Evolutionary conservation across 169 alveolate genomes (phyloP), one percentile per base, ranked within the genome.

Genomic region (Amoebophrya sp.): DNA sequence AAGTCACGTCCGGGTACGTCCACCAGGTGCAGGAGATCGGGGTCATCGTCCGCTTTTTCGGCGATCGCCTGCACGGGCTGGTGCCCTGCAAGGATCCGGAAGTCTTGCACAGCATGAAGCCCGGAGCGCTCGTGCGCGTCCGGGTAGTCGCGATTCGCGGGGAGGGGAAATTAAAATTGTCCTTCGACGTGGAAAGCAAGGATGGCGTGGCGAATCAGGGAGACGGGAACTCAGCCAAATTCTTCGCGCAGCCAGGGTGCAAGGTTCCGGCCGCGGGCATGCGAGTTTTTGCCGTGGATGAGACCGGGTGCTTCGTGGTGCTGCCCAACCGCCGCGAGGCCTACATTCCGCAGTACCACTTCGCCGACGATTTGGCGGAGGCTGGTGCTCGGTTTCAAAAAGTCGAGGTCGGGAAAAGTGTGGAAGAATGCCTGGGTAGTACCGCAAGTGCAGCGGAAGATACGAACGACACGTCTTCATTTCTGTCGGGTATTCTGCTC

Each of bases 291-390:
- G 83, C 38, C 10, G 83, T 66, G 35, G 83, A 66, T 3, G 83
- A 18, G 39, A 25, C 29, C 35, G 83, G 83, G 35, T 66, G 83
- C 83, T 66, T 66, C 35, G 83, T 66, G 83, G 10, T 25, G 10
- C 18, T 66, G 83, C 83, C 83, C 32, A 66, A 66, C 83, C 29
- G 35, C 32, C 83, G 83, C 83, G 83, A 66, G 35, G 83, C 83
- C 32, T 66, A 25, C 83, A 66, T 66, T 1, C 83, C 12, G 83
- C 1, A 7, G 10, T 2, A 0, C 32, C 83, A 66, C 32, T 25
- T 66, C 29, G 12, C 83, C 29, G 83, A 66, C 83, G 83, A 66
- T 1, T 1, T n/a, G 83, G 35, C 2, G 29, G 83, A 66, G 83
- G 35, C 35, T 25, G 18, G 10, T 25, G 35, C 35, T 2, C 83